These are phyloP conservation scores for Tolypocladium ovalisporum DNA, from an alignment of 2,329 filamentous ascomycete species.

Conservation along the genomic window DNA sequence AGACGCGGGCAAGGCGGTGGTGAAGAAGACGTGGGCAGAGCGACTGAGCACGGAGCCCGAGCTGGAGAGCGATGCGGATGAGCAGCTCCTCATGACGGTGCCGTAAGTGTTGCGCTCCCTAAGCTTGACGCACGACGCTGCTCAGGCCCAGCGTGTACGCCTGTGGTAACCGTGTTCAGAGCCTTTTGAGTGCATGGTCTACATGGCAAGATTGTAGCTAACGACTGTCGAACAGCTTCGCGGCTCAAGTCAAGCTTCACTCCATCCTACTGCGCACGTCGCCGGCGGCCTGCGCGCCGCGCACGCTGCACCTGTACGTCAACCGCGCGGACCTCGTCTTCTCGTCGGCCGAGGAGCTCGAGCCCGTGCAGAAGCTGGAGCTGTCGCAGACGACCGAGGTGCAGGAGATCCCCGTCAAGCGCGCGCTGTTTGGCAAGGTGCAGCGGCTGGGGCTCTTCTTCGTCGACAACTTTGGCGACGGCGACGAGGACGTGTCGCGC, in stretches of 20 bases:
- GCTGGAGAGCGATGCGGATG: constrained; percentile 76
- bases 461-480: constrained; percentile 77
- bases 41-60: constrained; percentile 61
- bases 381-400: constrained; percentile 70
- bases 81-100: constrained; percentile 86
- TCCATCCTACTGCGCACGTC: constrained; percentile 78
- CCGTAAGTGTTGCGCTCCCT: constrained; percentile 49
- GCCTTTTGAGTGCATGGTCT: neutral
- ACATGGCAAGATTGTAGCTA: neutral
- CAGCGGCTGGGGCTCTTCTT: constrained; percentile 78
- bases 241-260: constrained; percentile 86
- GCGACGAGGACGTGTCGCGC: constrained; percentile 68
- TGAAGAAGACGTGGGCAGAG: constrained; percentile 88
- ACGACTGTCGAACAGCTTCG: constrained; percentile 54
- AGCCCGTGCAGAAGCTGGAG: constrained; percentile 65
- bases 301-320: constrained; percentile 75
- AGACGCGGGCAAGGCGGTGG: constrained; percentile 60
- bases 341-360: constrained; percentile 54
- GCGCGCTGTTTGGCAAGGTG: constrained; percentile 83
- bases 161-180: neutral
- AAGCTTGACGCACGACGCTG: neutral
- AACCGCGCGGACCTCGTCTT: constrained; percentile 89
- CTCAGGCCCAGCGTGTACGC: neutral
- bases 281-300: constrained; percentile 57
- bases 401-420: constrained; percentile 78